These are phyloP conservation scores for Komagataella pastoris DNA, from an alignment of 805 yeast genomes.

Conservation along the genomic window DNA sequence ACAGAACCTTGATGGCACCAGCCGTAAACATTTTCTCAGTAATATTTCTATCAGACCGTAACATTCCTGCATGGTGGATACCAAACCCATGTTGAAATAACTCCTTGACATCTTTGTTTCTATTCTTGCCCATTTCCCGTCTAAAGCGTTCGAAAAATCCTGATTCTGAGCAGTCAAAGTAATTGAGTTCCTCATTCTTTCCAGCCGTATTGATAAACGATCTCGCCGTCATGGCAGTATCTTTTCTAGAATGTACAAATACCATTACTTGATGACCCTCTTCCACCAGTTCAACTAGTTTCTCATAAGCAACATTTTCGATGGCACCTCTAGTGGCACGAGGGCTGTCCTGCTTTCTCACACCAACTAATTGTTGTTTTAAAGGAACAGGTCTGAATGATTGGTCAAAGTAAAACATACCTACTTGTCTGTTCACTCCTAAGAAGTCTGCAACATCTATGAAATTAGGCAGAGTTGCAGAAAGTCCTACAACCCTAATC, in stretches of 20 bases:
- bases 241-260: slow-evolving; percentile 91
- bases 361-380: slow-evolving; percentile 79
- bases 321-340: slow-evolving; percentile 58
- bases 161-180: slow-evolving; percentile 44
- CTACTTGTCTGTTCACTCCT: slow-evolving; percentile 80
- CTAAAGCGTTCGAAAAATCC: slow-evolving; percentile 28
- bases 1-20: slow-evolving; percentile 80
- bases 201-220: slow-evolving; percentile 58
- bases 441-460: slow-evolving; percentile 91
- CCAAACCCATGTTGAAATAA: slow-evolving; percentile 78
- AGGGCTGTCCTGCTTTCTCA: slow-evolving; percentile 73
- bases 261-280: slow-evolving; percentile 72
- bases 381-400: slow-evolving; percentile 90
- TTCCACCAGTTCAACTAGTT: slow-evolving; percentile 46
- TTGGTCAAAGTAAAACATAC: slow-evolving; percentile 90
- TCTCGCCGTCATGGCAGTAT: slow-evolving; percentile 75
- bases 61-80: slow-evolving; percentile 95
- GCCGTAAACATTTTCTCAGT: slow-evolving; percentile 77
- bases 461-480: slow-evolving; percentile 88
- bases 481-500: slow-evolving; percentile 87
- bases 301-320: slow-evolving; percentile 68
- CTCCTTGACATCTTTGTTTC: slow-evolving; percentile 71
- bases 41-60: slow-evolving; percentile 77
- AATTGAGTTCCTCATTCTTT: slow-evolving; percentile 36
- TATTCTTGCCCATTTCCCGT: slow-evolving; percentile 58